Percentiles rank a stretch among this genome's conserved stretches.
Evolutionary conservation across 164 flowering plant genomes (phyloP).

Genomic region (Brasenia schreberi): DNA sequence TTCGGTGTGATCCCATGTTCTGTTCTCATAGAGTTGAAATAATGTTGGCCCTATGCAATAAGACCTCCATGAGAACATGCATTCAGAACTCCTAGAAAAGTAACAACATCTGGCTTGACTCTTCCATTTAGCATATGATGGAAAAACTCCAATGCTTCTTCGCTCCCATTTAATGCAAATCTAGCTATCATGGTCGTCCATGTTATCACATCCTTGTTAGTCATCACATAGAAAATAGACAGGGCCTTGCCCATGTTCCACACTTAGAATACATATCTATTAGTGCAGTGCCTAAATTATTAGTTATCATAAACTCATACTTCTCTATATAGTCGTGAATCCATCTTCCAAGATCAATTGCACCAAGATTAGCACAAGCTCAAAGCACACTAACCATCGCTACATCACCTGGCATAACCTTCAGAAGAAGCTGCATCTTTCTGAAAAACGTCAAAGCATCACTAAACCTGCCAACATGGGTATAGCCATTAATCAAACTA

Average conservation of each 20-base stretch:
- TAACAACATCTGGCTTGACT: constrained; percentile 7
- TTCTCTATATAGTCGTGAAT: constrained; percentile 8
- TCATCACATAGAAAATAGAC: constrained; percentile 4
- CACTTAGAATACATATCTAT: constrained; percentile 39
- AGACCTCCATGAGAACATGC: constrained; percentile 7
- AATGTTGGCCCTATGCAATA: background rate
- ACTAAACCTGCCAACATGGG: constrained; percentile 2
- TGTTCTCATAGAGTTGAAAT: constrained; percentile 3
- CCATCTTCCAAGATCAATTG: constrained; percentile 11
- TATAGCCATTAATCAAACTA: constrained; percentile 44
- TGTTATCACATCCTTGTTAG: constrained; percentile 6
- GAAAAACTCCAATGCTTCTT: constrained; percentile 9
- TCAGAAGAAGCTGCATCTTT: constrained; percentile 7
- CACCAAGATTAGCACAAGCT: constrained; percentile 9
- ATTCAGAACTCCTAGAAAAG: constrained; percentile 3
- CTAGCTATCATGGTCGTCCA: constrained; percentile 10
- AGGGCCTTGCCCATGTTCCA: constrained; percentile 12
- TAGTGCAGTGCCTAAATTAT: constrained; percentile 17
- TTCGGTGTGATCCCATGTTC: background rate
- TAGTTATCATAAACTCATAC: background rate
- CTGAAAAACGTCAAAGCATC: constrained; percentile 7
- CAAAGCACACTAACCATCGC: constrained; percentile 5
- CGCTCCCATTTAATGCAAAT: constrained; percentile 10
- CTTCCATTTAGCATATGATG: background rate
- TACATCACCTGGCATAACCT: constrained; percentile 3